These are phyloP conservation scores for Penicillium verhagenii DNA, from an alignment of 495 filamentous ascomycete species.

Conservation along the genomic window DNA sequence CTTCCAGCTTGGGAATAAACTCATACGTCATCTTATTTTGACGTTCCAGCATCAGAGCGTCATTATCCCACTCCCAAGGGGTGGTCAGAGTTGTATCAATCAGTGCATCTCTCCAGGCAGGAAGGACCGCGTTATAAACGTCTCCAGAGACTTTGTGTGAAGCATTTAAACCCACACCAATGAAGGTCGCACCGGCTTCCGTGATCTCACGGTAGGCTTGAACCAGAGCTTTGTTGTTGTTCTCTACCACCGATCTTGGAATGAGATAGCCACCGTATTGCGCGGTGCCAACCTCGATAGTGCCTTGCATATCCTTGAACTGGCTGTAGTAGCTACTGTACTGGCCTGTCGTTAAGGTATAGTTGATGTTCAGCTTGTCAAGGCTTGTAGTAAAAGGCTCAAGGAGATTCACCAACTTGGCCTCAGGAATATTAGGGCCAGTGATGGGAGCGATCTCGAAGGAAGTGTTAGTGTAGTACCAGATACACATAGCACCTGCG, in stretches of 20 bases:
- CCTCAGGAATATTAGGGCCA: conserved; percentile 32
- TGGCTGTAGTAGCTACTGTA: conserved; percentile 46
- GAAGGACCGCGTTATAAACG: conserved; percentile 54
- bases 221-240: conserved; percentile 49
- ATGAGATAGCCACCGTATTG: conserved; percentile 19
- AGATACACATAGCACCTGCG: conserved; percentile 52
- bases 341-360: conserved; percentile 25
- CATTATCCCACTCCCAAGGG: conserved; percentile 41
- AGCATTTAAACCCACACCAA: conserved; percentile 45
- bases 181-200: conserved; percentile 43
- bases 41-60: conserved; percentile 31
- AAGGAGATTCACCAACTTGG: conserved; percentile 23
- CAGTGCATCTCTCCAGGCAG: conserved; percentile 57
- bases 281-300: conserved; percentile 10
- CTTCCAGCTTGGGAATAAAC: conserved; percentile 42
- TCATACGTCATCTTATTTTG: conserved; percentile 41
- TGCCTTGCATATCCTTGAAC: conserved; percentile 32
- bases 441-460: conserved; percentile 47
- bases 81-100: conserved; percentile 41
- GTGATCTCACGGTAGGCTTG: conserved; percentile 38
- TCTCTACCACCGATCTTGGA: conserved; percentile 33
- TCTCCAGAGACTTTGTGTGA: conserved; percentile 40
- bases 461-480: conserved; percentile 45
- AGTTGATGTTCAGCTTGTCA: conserved; percentile 27
- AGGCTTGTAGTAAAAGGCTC: conserved; percentile 32